phyloP scores from a whole-genome alignment of 139 green algal species.

The Chlamydomonas sp. region DNA sequence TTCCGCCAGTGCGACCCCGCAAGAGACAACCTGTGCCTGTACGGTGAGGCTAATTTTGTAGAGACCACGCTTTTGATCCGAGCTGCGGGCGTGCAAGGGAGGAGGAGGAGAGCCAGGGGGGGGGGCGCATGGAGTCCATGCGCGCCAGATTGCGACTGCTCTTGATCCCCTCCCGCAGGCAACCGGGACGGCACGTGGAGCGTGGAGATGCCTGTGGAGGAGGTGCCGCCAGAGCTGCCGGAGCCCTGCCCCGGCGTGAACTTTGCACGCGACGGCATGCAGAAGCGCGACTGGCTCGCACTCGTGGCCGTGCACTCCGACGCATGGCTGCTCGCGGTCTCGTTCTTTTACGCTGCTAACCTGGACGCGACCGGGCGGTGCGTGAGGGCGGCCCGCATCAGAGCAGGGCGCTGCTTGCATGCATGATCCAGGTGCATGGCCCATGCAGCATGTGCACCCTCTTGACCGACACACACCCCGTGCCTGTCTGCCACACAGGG shows the following conservation, averaged over 20 bases:
- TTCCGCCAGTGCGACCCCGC: constrained; percentile 75
- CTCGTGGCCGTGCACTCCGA: constrained; percentile 95
- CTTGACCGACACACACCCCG: neutral
- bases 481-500: too few species aligned
- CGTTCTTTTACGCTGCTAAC: constrained; percentile 92
- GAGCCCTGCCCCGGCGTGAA: constrained; percentile 97
- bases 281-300: constrained; percentile 86
- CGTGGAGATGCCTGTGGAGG: constrained; percentile 88
- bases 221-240: constrained; percentile 95
- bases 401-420: too few species aligned
- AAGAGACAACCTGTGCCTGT: constrained; percentile 96
- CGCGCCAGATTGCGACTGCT: neutral
- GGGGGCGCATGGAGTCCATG: too few species aligned
- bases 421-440: too few species aligned
- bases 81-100: too few species aligned
- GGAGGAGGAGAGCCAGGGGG: too few species aligned
- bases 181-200: constrained; percentile 70
- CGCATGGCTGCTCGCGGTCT: constrained; percentile 88
- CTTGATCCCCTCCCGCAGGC: neutral
- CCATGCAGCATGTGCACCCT: too few species aligned
- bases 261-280: constrained; percentile 93
- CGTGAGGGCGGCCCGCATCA: too few species aligned
- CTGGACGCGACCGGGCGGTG: constrained; percentile 72
- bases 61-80: neutral
- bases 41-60: constrained; percentile 54